phyloP scores from a whole-genome alignment of 768 basidiomycete species.

The Amanita jacksonii region DNA sequence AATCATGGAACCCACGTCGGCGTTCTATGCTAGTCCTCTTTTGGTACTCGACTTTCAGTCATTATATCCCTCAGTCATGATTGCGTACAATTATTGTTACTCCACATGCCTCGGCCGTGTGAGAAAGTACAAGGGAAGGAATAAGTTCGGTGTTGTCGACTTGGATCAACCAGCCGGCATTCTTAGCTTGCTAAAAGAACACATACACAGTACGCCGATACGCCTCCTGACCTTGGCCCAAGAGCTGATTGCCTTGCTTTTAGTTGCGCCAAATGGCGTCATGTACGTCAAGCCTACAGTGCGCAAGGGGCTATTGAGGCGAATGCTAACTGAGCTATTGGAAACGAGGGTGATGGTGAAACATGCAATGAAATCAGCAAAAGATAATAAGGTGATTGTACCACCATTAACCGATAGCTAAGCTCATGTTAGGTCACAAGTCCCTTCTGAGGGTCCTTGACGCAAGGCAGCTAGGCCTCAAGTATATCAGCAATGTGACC shows the following conservation, averaged over 20 bases:
- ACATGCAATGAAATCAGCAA: conserved; percentile 82
- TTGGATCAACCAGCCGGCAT: conserved; percentile 58
- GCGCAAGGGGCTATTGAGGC: conserved; percentile 74
- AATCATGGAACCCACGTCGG: conserved; percentile 90
- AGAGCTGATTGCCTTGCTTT: background rate
- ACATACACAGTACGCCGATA: conserved; percentile 57
- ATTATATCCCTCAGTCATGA: conserved; percentile 96
- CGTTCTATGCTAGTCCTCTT: conserved; percentile 88
- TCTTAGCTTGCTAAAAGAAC: conserved; percentile 58
- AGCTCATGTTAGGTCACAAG: conserved; percentile 28
- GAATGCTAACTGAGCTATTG: conserved; percentile 88
- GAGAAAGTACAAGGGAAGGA: conserved; percentile 74
- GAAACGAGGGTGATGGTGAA: conserved; percentile 98
- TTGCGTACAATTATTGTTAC: conserved; percentile 96
- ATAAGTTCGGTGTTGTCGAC: conserved; percentile 82
- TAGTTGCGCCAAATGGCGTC: conserved; percentile 93
- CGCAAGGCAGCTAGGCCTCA: conserved; percentile 86
- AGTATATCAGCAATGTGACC: conserved; percentile 90
- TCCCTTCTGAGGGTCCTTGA: conserved; percentile 68
- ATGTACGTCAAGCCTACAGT: conserved; percentile 85
- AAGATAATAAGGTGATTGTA: conserved; percentile 57
- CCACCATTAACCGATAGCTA: background rate
- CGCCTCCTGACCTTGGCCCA: background rate
- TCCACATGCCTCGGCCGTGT: conserved; percentile 93
- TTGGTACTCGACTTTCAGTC: conserved; percentile 95